These are phyloP conservation scores for Bolboschoenus planiculmis DNA, from an alignment of 176 grass and related monocot genomes.

Conservation along the genomic window DNA sequence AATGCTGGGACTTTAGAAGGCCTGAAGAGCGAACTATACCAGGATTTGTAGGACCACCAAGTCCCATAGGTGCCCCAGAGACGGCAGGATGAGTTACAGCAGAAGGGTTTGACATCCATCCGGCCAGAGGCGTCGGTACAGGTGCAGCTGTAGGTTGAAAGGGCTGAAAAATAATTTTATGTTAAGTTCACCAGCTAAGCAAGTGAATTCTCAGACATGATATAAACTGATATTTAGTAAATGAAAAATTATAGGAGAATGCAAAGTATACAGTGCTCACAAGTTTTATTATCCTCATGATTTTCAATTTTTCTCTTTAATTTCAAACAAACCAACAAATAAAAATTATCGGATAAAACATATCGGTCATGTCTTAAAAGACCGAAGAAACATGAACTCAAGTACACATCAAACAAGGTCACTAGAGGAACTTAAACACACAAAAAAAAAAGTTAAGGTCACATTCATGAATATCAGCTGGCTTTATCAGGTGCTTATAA, in stretches of 20 bases:
- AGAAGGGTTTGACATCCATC: conserved; percentile 97
- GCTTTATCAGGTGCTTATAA: not conserved
- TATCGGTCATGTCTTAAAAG: not conserved
- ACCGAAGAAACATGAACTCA: not conserved
- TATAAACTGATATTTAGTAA: not conserved
- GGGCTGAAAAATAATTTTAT: conserved; percentile 50
- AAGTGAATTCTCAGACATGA: not conserved
- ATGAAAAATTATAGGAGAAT: not conserved
- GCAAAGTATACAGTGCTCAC: not conserved
- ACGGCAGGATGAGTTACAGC: conserved; percentile 66
- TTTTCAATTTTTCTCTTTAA: not conserved
- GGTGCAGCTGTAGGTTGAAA: conserved; percentile 83
- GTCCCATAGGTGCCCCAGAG: conserved; percentile 87
- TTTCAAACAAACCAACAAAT: conserved; percentile 20
- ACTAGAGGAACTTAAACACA: not conserved
- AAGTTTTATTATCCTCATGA: not conserved
- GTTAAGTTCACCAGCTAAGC: not conserved
- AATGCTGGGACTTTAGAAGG: not conserved
- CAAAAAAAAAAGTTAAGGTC: not conserved
- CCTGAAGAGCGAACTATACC: conserved; percentile 37
- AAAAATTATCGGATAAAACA: not conserved
- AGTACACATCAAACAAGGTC: not conserved
- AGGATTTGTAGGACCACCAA: conserved; percentile 79
- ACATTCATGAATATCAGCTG: not conserved
- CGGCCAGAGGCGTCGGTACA: conserved; percentile 70